Conservation (phyloP, 2,329 filamentous ascomycete species). For the Alternaria postmessia region DNA sequence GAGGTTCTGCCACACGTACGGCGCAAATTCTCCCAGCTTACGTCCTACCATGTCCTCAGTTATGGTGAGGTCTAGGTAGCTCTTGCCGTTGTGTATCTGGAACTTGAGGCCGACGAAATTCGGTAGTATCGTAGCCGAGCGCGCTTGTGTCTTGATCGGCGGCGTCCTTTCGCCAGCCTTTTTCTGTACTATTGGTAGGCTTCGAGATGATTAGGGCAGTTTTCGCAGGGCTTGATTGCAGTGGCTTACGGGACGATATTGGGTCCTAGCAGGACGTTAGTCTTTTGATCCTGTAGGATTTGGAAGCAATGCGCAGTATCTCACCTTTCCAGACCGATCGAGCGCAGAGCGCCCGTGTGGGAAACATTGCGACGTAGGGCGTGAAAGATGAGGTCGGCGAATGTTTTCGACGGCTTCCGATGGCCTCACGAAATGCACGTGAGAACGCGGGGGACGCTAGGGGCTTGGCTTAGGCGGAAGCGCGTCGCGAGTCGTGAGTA, state of each 20-base stretch:
- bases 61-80: constrained; percentile 80
- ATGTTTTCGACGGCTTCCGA: constrained; percentile 25
- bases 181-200: constrained; percentile 69
- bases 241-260: constrained; percentile 73
- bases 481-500: constrained; percentile 34
- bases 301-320: constrained; percentile 44
- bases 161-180: constrained; percentile 69
- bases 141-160: constrained; percentile 85
- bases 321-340: constrained; percentile 90
- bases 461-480: constrained; percentile 39
- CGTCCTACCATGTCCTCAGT: constrained; percentile 97
- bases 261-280: constrained; percentile 61
- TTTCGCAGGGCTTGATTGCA: constrained; percentile 4
- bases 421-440: constrained; percentile 33
- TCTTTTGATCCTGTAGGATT: constrained; percentile 58
- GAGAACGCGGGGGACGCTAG: constrained; percentile 34
- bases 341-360: constrained; percentile 68
- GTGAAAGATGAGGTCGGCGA: constrained; percentile 40
- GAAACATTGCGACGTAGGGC: constrained; percentile 65
- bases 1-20: constrained; percentile 63
- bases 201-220: constrained; percentile 46
- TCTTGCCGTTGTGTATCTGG: constrained; percentile 90
- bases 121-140: constrained; percentile 86
- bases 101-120: constrained; percentile 92
- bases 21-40: constrained; percentile 90